Base-by-base conservation (phyloP, 176 grass and related monocot genomes). In the Microstegium vimineum region DNA sequence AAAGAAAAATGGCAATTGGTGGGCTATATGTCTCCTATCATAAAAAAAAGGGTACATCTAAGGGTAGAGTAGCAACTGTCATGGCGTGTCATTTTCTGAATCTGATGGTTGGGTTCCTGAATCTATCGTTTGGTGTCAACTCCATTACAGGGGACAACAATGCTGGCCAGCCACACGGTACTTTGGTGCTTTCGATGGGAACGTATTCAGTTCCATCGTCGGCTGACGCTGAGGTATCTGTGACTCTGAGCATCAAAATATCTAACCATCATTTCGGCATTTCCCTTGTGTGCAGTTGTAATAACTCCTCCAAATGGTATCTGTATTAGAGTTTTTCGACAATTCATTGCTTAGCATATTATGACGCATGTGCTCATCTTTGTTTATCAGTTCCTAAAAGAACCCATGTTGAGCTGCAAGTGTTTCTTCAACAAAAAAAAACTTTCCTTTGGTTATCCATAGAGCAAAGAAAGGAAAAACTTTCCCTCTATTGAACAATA, bases 71-170 rank as follows among this genome's bases (percentile, higher is more conserved):
- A 54, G 66, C 69, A 68, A 80, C 51, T 28, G 47, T 30, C 25
- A 80, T 34, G 30, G 14, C 16, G 17, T 32, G 45, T 64, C 56
- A 73, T 80, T n/a, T n/a, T 80, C 69, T 85, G 37, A 70, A 77
- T 60, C n/a, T 85, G 27, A 27, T 54, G 42, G 17, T 75, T 40
- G 22, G 52, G 52, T 54, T 54, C 2, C 49, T 54, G 46, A 57
- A 57, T 10, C 51, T n/a, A n/a, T 54, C 0, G 16, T 75, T 30
- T 28, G 40, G 30, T 83, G 23, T 66, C 34, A 25, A 52, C 47
- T 62, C 22, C 8, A 26, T 68, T 77, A 33, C 47, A 65, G 36
- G 34, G 43, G 36, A 18, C 62, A 81, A 40, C 25, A 9, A 33
- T 49, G 12, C 10, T 4, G 61, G 5, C 8, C 71, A 37, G 36